Evolutionary conservation across 148 eudicot species (phyloP).

Genomic region (Fagopyrum tataricum): DNA sequence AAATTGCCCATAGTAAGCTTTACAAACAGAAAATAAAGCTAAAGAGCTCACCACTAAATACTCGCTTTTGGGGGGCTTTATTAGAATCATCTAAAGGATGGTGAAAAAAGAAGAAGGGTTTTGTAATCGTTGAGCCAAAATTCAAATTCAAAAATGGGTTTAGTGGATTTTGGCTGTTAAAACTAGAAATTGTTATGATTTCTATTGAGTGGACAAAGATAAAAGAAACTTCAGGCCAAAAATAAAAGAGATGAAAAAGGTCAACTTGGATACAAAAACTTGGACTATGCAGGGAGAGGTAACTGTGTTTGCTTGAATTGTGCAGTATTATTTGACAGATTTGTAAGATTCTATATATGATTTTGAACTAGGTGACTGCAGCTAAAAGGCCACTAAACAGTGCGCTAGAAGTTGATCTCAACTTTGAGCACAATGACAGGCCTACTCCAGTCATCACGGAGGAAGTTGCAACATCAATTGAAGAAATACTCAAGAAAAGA

Average conservation of each 20-base stretch:
- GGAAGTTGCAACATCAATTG: conserved; percentile 76
- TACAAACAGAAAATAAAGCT: not conserved
- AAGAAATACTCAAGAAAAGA: conserved; percentile 82
- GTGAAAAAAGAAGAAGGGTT: not conserved
- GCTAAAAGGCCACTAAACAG: conserved; percentile 88
- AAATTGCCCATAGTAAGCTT: not conserved
- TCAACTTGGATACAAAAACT: conserved; percentile 63
- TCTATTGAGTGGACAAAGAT: not conserved
- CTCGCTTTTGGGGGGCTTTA: no score
- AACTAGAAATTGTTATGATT: not conserved
- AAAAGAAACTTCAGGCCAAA: conserved; percentile 45
- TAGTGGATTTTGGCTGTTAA: not conserved
- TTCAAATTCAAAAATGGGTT: not conserved
- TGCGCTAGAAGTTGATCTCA: conserved; percentile 89
- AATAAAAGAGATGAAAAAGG: conserved; percentile 80
- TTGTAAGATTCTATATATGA: not conserved
- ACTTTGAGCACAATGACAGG: conserved; percentile 86
- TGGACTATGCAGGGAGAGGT: conserved; percentile 99
- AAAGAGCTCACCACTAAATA: not conserved
- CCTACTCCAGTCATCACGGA: conserved; percentile 95
- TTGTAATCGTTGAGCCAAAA: not conserved
- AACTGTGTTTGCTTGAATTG: conserved; percentile 9
- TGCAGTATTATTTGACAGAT: not conserved
- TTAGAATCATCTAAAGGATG: not conserved
- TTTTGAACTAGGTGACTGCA: conserved; percentile 66